Evolutionary conservation across 2,329 filamentous ascomycete species (phyloP).

Genomic region (Arthrocladium fulminans): DNA sequence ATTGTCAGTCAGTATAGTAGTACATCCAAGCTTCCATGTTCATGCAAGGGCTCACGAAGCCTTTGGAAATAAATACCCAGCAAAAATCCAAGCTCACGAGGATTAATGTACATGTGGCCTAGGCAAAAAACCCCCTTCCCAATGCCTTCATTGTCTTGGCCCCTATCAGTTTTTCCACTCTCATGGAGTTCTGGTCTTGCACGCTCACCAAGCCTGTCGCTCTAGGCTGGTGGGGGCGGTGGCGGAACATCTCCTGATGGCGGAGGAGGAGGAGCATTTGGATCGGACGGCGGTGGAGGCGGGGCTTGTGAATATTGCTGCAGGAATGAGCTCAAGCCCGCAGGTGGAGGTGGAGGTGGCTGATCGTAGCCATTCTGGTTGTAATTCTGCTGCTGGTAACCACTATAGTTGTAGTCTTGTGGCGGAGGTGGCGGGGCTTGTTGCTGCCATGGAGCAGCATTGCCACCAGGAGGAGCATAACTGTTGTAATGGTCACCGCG

Average conservation of each 20-base stretch:
- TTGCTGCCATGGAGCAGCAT: slow-evolving; percentile 55
- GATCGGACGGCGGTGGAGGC: slow-evolving; percentile 51
- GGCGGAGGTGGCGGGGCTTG: slow-evolving; percentile 32
- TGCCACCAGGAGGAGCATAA: slow-evolving; percentile 39
- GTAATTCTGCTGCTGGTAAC: slow-evolving; percentile 37
- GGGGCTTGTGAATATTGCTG: slow-evolving; percentile 54
- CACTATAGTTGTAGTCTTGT: slow-evolving; percentile 49
- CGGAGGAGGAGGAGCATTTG: slow-evolving; percentile 48
- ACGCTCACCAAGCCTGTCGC: background rate
- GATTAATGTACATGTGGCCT: no score
- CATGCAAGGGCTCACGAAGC: background rate
- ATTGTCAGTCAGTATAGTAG: background rate
- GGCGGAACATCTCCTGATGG: slow-evolving; percentile 36
- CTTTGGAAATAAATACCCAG: background rate
- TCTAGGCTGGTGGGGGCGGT: slow-evolving; percentile 38
- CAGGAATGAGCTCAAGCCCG: slow-evolving; percentile 53
- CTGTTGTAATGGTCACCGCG: slow-evolving; percentile 35
- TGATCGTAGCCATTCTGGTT: slow-evolving; percentile 34
- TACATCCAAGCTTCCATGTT: background rate
- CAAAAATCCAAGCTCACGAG: background rate
- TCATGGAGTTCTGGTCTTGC: background rate
- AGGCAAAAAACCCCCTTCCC: no score
- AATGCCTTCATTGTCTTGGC: no score
- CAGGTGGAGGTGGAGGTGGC: slow-evolving; percentile 44
- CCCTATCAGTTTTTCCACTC: no score